phyloP scores from a whole-genome alignment of 2,329 filamentous ascomycete species.

The Aspergillus caelatus region DNA sequence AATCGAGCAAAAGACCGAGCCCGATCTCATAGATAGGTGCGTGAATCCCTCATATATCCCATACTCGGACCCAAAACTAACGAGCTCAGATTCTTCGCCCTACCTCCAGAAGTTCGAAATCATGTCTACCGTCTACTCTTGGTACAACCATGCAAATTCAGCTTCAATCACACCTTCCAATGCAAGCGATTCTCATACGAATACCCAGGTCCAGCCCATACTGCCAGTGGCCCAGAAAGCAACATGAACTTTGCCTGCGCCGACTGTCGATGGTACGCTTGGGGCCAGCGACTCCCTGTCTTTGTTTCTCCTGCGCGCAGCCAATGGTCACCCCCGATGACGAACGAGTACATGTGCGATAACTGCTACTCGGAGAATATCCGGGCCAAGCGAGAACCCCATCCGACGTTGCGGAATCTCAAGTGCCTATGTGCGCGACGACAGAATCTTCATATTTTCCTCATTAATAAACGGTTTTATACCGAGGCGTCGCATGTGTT shows the following conservation, averaged over 20 bases:
- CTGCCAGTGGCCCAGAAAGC: neutral
- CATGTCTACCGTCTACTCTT: conserved; percentile 14
- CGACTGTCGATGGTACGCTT: neutral
- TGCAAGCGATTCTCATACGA: neutral
- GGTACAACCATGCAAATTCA: conserved; percentile 20
- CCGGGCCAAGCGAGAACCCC: conserved; percentile 7
- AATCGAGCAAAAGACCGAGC: neutral
- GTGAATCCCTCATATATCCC: no score
- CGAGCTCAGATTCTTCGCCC: conserved; percentile 10
- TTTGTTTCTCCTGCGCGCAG: conserved; percentile 17
- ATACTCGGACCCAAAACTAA: neutral
- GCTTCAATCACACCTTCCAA: conserved; percentile 3
- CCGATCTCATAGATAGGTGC: neutral
- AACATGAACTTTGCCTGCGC: neutral
- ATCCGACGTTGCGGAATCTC: neutral
- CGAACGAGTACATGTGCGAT: conserved; percentile 18
- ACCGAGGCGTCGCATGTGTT: conserved; percentile 16
- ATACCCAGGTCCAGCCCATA: neutral
- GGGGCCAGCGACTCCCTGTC: neutral
- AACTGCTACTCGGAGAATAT: conserved; percentile 16
- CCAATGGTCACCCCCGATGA: conserved; percentile 12
- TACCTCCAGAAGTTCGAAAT: conserved; percentile 16
- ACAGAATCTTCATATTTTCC: neutral
- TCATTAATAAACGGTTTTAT: neutral
- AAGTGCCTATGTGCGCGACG: neutral